These are phyloP conservation scores for Euphorbia corollata DNA, from an alignment of 441 rosid genomes.

Conservation along the genomic window DNA sequence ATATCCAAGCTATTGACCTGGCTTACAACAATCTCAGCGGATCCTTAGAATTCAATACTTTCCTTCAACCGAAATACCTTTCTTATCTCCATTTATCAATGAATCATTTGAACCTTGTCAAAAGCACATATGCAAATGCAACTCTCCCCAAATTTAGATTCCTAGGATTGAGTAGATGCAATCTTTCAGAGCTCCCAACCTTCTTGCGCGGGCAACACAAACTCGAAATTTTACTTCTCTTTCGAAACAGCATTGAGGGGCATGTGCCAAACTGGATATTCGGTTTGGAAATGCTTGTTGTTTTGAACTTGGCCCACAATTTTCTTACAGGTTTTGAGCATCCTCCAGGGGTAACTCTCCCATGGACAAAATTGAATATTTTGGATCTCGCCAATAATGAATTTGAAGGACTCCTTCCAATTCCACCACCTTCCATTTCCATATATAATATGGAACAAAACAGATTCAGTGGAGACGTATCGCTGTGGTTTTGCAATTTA, in stretches of 20 bases:
- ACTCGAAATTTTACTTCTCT: neutral
- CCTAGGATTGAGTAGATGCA: conserved; percentile 14
- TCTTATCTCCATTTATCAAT: neutral
- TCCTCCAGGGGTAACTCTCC: conserved; percentile 1
- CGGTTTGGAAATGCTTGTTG: neutral
- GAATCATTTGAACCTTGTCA: conserved; percentile 16
- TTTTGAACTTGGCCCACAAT: neutral
- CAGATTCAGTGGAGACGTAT: conserved; percentile 1
- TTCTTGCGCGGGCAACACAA: conserved; percentile 20
- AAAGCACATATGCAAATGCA: neutral
- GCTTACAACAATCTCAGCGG: conserved; percentile 10
- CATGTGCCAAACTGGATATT: conserved; percentile 18
- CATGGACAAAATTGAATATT: conserved; percentile 2
- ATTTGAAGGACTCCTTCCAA: conserved; percentile 21
- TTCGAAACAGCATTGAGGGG: conserved; percentile 12
- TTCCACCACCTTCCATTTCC: conserved; percentile 14
- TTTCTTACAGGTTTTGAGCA: conserved; percentile 17
- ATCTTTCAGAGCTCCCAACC: conserved; percentile 17
- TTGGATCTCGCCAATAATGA: conserved; percentile 13
- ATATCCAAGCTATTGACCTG: conserved; percentile 11
- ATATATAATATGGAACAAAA: too few relatives aligned
- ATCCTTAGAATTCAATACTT: conserved; percentile 6
- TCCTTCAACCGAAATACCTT: conserved; percentile 6
- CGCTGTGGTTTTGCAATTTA: conserved; percentile 17
- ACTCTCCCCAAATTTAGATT: neutral